Conservation (phyloP, 805 yeast genomes). For the Candida coquimbonensis region DNA sequence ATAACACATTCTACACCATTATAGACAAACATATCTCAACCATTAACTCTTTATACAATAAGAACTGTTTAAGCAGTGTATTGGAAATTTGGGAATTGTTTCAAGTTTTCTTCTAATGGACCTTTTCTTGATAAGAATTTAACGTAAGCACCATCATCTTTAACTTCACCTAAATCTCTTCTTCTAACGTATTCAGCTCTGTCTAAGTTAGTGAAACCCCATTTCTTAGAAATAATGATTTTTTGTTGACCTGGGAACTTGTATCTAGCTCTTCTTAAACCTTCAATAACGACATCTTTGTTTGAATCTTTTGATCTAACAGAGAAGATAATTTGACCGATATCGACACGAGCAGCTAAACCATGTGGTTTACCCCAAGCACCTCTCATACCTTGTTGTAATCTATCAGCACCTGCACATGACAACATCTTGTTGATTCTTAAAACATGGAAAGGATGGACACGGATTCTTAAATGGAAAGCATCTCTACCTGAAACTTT, state of each 20-base stretch:
- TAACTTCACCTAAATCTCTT: conserved; percentile 89
- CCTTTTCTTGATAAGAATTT: conserved; percentile 98
- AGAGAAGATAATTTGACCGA: conserved; percentile 97
- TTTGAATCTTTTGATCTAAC: conserved; percentile 97
- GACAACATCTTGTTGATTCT: conserved; percentile 99
- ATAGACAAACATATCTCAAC: neutral
- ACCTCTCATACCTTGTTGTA: conserved; percentile 99
- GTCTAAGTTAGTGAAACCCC: conserved; percentile 99
- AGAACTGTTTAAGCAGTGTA: conserved; percentile 31
- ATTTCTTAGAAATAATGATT: conserved; percentile 98
- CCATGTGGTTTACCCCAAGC: conserved; percentile 99
- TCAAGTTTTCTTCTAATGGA: conserved; percentile 84
- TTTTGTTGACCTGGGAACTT: conserved; percentile 99
- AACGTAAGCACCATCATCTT: conserved; percentile 99
- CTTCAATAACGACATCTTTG: conserved; percentile 97
- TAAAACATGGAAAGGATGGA: conserved; percentile 99
- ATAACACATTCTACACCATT: neutral
- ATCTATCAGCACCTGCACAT: conserved; percentile 99
- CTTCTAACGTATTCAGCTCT: conserved; percentile 95
- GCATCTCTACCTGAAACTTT: conserved; percentile 97
- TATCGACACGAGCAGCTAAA: conserved; percentile 97
- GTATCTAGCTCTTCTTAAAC: conserved; percentile 99
- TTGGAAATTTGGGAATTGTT: conserved; percentile 82
- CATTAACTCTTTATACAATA: conserved; percentile 3
- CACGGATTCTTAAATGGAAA: conserved; percentile 99